Evolutionary conservation across 768 basidiomycete species (phyloP).

Genomic region (Suillus hirtellus): DNA sequence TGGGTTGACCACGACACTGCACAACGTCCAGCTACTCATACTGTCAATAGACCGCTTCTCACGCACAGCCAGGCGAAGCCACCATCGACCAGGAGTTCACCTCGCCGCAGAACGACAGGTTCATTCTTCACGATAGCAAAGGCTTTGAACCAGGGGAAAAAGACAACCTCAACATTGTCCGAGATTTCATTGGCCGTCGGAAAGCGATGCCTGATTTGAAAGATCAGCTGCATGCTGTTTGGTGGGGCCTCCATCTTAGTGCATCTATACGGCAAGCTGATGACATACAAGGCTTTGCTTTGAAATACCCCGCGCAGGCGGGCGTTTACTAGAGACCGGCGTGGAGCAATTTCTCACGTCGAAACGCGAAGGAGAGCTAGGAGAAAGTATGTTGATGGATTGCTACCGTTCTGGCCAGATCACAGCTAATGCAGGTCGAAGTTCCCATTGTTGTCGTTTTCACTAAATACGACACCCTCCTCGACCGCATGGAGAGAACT

Average conservation of each 20-base stretch:
- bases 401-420: background rate
- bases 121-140: slow-evolving; percentile 20
- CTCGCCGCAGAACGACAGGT: slow-evolving; percentile 12
- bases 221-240: background rate
- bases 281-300: background rate
- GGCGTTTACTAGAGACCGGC: background rate
- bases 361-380: background rate
- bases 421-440: background rate
- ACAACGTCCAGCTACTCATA: background rate
- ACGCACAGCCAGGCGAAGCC: background rate
- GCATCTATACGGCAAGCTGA: background rate
- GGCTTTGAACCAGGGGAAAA: slow-evolving; percentile 19
- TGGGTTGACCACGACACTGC: background rate
- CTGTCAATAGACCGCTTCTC: background rate
- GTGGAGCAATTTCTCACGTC: background rate
- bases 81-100: slow-evolving; percentile 16
- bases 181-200: slow-evolving; percentile 14
- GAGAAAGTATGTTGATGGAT: background rate
- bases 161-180: slow-evolving; percentile 12
- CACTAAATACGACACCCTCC: background rate
- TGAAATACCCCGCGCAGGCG: background rate
- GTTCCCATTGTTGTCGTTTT: background rate
- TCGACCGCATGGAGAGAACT: background rate
- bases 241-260: background rate
- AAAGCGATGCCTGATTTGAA: background rate